phyloP scores from a whole-genome alignment of 202 grass and related monocot species.

The Zoysia matrella region DNA sequence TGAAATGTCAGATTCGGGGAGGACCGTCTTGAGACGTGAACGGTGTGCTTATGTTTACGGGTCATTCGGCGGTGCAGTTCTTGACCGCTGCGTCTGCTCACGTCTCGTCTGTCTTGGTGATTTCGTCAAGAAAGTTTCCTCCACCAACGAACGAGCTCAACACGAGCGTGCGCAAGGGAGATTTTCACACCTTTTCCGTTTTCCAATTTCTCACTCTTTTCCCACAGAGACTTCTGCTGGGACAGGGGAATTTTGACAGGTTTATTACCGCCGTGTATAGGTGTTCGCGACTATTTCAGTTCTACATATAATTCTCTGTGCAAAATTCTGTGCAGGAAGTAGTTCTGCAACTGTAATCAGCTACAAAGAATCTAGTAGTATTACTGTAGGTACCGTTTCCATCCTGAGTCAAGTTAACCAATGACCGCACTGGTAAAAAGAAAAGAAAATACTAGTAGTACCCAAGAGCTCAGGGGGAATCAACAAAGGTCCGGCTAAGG shows the following conservation, averaged over 20 bases:
- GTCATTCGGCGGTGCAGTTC: not conserved
- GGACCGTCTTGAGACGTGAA: not conserved
- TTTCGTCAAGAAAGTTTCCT: slow-evolving; percentile 27
- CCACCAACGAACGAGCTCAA: not conserved
- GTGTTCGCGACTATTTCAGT: no score
- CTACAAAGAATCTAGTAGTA: no score
- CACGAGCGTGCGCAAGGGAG: no score
- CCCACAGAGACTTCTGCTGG: no score
- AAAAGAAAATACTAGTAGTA: not conserved
- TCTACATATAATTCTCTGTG: no score
- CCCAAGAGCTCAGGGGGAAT: slow-evolving; percentile 41
- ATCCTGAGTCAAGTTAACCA: not conserved
- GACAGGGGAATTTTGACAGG: no score
- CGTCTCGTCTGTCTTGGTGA: slow-evolving; percentile 30
- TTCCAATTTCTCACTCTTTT: no score
- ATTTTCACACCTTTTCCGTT: not conserved
- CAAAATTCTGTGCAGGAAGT: no score
- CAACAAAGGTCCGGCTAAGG: slow-evolving; percentile 15
- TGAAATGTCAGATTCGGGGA: not conserved
- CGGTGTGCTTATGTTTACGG: not conserved
- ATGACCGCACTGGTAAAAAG: no score
- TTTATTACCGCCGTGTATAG: no score
- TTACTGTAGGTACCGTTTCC: not conserved
- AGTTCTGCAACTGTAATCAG: no score
- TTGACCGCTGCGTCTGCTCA: slow-evolving; percentile 17